Conservation (phyloP, 352 stramenopile genomes). For the Peronospora belbahrii region DNA sequence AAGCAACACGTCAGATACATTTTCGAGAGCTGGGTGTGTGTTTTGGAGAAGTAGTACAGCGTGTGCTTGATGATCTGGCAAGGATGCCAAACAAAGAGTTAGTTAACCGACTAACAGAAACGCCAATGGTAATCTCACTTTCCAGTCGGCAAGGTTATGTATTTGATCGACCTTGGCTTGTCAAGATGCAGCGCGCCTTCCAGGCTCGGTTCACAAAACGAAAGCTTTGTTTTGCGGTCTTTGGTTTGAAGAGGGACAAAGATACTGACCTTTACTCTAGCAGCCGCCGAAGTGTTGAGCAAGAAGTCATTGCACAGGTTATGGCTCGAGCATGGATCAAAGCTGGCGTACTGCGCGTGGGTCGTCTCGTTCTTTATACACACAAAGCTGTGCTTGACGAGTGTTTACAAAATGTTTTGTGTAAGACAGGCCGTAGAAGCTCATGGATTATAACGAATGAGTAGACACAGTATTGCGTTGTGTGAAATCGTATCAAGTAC, state of each 20-base stretch:
- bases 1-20: constrained; percentile 6
- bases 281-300: constrained; percentile 15
- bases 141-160: constrained; percentile 34
- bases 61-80: constrained; percentile 20
- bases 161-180: constrained; percentile 29
- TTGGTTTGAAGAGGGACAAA: constrained; percentile 30
- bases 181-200: constrained; percentile 18
- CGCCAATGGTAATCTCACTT: constrained; percentile 23
- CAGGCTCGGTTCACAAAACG: constrained; percentile 5
- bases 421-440: background rate
- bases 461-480: background rate
- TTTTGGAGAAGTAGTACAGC: constrained; percentile 34
- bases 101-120: background rate
- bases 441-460: constrained; percentile 22
- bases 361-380: constrained; percentile 30
- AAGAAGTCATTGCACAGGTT: constrained; percentile 21
- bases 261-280: constrained; percentile 13
- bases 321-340: constrained; percentile 22
- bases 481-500: background rate
- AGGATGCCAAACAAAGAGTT: background rate
- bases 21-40: constrained; percentile 32
- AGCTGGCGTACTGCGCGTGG: constrained; percentile 31
- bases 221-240: constrained; percentile 30
- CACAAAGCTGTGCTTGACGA: constrained; percentile 13
- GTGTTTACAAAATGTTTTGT: constrained; percentile 6